Base-by-base conservation (phyloP, 345 rosid genomes). In the Eucalyptus viminalis region DNA sequence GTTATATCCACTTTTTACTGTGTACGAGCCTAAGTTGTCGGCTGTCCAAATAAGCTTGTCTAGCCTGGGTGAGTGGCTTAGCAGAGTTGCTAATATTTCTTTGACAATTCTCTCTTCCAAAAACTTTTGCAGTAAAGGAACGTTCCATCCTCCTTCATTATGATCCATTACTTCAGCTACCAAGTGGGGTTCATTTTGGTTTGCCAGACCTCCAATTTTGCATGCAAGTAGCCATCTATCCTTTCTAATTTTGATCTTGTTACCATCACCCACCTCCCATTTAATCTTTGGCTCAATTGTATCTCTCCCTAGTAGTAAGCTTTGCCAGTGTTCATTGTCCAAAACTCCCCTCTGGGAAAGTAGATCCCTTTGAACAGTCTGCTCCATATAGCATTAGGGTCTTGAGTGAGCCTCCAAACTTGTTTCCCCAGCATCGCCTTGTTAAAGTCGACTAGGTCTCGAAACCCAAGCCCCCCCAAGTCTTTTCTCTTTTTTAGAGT, bases 191-290 rank as follows among this genome's bases (percentile, higher is more conserved):
- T 62, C 69, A 12, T 62, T 14, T 62, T n/a, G 16, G 12, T 62
- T 62, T n/a, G 69, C 9, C 14, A 8, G 5, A 62, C 34, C 34
- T 14, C 69, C n/a, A 11, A 25, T 29, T 11, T 27, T 14, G 1
- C 34, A 1, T 1, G 4, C 13, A 13, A 11, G 34, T 62, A 62
- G 69, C 34, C 34, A 62, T 29, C n/a, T 29, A n/a, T 62, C 34
- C 34, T 29, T 16, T 27, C 9, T 13, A 0, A 29, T 27, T 12
- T 0, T n/a, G 13, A 62, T 62, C 7, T n/a, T 62, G 14, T 13
- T 14, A 27, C 69, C 9, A 4, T 62, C 2, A 1, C 9, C 69
- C 8, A 62, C 9, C 34, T 27, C 69, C 17, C 1, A 62, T 62
- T 13, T 62, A 27, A 62, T n/a, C 14, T 62, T 0, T 27, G 5